Evolutionary conservation across 306 rosid species (phyloP), one percentile per base, ranked within the genome.

Genomic region (Prunus mume): DNA sequence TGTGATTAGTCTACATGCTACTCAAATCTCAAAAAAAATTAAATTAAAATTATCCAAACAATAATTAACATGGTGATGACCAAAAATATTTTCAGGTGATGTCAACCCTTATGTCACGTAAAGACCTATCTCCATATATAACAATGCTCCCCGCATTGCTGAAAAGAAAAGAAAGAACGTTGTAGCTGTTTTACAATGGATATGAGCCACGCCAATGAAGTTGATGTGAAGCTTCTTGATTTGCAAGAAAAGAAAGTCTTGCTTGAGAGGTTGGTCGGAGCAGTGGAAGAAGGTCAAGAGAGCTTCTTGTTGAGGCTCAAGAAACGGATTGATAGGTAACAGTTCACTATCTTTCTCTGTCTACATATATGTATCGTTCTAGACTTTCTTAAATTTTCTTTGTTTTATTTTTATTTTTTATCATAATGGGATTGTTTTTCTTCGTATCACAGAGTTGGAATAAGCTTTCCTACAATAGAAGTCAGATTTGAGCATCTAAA

Each of bases 301-400:
- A 51, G 52, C 12, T 76, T 76, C 56, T 76, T 76, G 79, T 38
- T 65, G n/a, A 65, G 25, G 49, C 79, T 76, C 46, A 76, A 76
- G 65, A 34, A 12, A 55, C 79, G 79, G 18, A 65, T 76, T 6
- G 79, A 76, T 3, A 52, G 79, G 79, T 75, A 66, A 30, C 27
- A 24, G 49, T 24, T 41, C 14, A 0, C 14, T 38, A 15, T 19
- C 41, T 65, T 34, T 34, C 41, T 34, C 41, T 34, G 41, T 34
- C 41, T 34, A 34, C 41, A 32, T 32, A 34, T 34, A 34, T 6
- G 41, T 34, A 34, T 34, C 8, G 9, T 34, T 34, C 41, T 6
- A 34, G 41, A 34, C 6, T 34, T 34, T 34, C 41, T 5, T 34
- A 34, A 18, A 34, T 18, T 5, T 11, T 2, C 19, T 27, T 7